phyloP scores from a whole-genome alignment of 1,284 basidiomycete genomes.

The Apiotrichum montevideense region DNA sequence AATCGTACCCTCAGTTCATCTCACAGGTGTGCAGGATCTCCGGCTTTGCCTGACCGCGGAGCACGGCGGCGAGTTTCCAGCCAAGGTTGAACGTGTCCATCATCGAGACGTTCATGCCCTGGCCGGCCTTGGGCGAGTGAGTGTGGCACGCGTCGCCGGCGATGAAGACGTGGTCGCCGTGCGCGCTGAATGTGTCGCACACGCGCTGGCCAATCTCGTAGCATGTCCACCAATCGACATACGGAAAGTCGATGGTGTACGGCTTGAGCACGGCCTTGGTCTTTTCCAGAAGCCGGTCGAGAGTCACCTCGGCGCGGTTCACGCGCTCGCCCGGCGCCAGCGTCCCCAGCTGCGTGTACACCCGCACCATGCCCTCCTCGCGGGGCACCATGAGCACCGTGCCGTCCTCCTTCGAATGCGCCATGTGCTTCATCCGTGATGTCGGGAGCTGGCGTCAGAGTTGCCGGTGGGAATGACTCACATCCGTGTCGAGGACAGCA shows the following conservation, averaged over 20 bases:
- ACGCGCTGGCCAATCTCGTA: conserved; percentile 46
- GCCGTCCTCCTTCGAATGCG: conserved; percentile 30
- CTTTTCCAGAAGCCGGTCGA: conserved; percentile 56
- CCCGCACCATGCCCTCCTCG: conserved; percentile 32
- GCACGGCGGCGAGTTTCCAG: conserved; percentile 50
- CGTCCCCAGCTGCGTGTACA: conserved; percentile 23
- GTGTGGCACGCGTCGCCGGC: conserved; percentile 40
- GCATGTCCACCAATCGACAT: conserved; percentile 39
- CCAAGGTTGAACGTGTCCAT: conserved; percentile 45
- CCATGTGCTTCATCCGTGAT: conserved; percentile 33
- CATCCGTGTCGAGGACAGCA: conserved; percentile 22
- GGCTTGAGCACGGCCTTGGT: conserved; percentile 63
- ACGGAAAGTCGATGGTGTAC: conserved; percentile 54
- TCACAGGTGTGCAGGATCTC: conserved; percentile 59
- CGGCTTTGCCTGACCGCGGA: conserved; percentile 59
- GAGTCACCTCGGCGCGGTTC: conserved; percentile 45
- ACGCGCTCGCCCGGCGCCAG: conserved; percentile 20
- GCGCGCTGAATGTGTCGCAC: conserved; percentile 39
- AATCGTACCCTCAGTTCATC: background rate
- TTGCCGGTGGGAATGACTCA: background rate
- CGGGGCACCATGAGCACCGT: conserved; percentile 38
- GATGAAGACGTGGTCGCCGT: conserved; percentile 32
- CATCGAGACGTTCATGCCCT: conserved; percentile 39
- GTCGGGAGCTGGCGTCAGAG: conserved; percentile 10
- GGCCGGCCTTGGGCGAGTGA: conserved; percentile 36